Percentiles rank a stretch among this genome's conserved stretches.
Conservation (phyloP, 2,329 filamentous ascomycete species). For the Coniochaeta sp. region DNA sequence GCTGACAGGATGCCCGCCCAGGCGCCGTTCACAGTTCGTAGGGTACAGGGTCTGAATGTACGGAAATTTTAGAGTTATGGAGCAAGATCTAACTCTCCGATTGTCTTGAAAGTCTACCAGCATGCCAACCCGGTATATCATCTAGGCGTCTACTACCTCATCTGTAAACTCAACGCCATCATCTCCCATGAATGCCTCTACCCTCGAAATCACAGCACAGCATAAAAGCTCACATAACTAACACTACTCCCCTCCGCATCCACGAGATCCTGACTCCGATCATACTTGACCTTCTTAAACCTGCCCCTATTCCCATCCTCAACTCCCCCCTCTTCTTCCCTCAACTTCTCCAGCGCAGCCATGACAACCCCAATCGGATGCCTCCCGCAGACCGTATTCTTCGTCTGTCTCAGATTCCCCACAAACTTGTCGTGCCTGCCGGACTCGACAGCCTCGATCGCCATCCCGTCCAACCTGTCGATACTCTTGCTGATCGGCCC, state of each 20-base stretch:
- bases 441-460: slow-evolving; percentile 78
- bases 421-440: slow-evolving; percentile 67
- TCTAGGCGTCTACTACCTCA: too few species aligned
- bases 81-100: too few species aligned
- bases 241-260: slow-evolving; percentile 72
- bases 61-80: too few species aligned
- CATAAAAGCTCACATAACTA: slow-evolving; percentile 91
- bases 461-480: slow-evolving; percentile 66
- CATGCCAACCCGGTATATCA: too few species aligned
- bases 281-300: slow-evolving; percentile 80
- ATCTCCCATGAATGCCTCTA: slow-evolving; percentile 8
- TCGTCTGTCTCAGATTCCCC: slow-evolving; percentile 60
- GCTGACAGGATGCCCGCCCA: too few species aligned
- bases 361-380: slow-evolving; percentile 93
- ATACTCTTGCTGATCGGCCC: slow-evolving; percentile 75
- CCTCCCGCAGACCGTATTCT: slow-evolving; percentile 88
- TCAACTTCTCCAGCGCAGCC: slow-evolving; percentile 72
- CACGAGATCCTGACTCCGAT: slow-evolving; percentile 72
- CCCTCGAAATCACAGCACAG: slow-evolving; percentile 63
- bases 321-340: too few species aligned
- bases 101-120: too few species aligned
- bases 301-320: too few species aligned
- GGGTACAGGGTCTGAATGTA: too few species aligned
- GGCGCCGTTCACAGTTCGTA: too few species aligned
- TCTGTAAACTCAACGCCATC: too few species aligned